phyloP scores from a whole-genome alignment of 306 rosid species.

The Cicer bijugum region DNA sequence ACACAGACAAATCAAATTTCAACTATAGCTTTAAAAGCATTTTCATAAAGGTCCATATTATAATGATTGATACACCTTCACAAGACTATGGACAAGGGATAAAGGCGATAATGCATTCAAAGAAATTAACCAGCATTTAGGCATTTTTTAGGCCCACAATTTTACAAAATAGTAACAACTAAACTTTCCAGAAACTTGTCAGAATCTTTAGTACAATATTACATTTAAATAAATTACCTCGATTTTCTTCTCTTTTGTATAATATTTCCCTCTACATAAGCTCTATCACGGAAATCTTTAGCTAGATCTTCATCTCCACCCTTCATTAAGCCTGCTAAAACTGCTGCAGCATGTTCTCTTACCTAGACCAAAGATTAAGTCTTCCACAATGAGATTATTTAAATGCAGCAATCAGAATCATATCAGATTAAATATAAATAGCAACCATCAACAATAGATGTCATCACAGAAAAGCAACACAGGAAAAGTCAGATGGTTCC shows the following conservation, averaged over 20 bases:
- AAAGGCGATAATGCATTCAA: constrained; percentile 8
- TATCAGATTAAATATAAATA: constrained; percentile 1
- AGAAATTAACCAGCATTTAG: constrained; percentile 27
- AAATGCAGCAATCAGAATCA: constrained; percentile 29
- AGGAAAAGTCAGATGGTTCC: constrained; percentile 21
- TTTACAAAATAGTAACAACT: constrained; percentile 17
- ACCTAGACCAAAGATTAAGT: constrained; percentile 60
- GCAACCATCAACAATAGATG: constrained; percentile 30
- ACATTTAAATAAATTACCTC: constrained; percentile 55
- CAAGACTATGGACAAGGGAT: constrained; percentile 23
- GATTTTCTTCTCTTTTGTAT: constrained; percentile 72
- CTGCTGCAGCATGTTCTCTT: constrained; percentile 97
- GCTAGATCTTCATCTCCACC: constrained; percentile 97
- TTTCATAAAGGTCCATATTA: constrained; percentile 23
- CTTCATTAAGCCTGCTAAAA: constrained; percentile 96
- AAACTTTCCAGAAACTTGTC: constrained; percentile 27
- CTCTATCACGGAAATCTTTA: constrained; percentile 83
- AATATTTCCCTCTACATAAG: constrained; percentile 64
- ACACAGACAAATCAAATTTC: constrained; percentile 27
- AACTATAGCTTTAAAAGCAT: constrained; percentile 8
- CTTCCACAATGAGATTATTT: constrained; percentile 35
- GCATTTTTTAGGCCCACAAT: constrained; percentile 3
- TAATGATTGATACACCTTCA: constrained; percentile 13
- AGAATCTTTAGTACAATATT: constrained; percentile 8
- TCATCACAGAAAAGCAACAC: constrained; percentile 37